These are phyloP conservation scores for Krasilnikovozyma curviuscula DNA, from an alignment of 768 basidiomycete genomes.

Conservation along the genomic window DNA sequence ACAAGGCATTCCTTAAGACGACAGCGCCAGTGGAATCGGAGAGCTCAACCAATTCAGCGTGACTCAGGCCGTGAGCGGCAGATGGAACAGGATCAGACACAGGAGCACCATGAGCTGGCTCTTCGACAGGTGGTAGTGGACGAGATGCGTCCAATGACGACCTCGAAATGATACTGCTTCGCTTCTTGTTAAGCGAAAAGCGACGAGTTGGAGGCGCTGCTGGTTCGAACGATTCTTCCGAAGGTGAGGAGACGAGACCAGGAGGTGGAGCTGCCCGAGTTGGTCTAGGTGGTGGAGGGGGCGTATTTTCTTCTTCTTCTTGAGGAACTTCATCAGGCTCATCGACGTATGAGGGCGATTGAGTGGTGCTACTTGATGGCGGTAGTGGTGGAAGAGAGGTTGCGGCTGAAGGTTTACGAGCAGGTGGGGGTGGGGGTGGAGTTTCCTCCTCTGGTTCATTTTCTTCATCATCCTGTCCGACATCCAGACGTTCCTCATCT, in stretches of 20 bases:
- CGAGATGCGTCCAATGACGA: constrained; percentile 1
- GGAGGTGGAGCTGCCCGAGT: constrained; percentile 34
- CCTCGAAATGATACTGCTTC: not conserved
- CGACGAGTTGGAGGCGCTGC: no score
- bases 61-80: constrained; percentile 30
- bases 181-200: no score
- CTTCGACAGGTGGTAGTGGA: not conserved
- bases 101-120: constrained; percentile 13
- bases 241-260: constrained; percentile 25
- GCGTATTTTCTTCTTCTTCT: constrained; percentile 13
- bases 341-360: constrained; percentile 3
- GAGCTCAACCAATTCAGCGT: constrained; percentile 49
- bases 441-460: not conserved
- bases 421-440: constrained; percentile 6
- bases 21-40: constrained; percentile 58
- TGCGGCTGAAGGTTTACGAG: constrained; percentile 12
- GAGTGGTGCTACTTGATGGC: not conserved
- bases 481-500: not conserved
- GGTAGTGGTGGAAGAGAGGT: not conserved
- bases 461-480: not conserved
- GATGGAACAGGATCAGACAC: constrained; percentile 3
- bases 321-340: constrained; percentile 14
- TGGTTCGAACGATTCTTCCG: no score
- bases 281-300: constrained; percentile 31
- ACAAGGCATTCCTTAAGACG: constrained; percentile 48